These are phyloP conservation scores for Lachnellula cervina DNA, from an alignment of 2,329 filamentous ascomycete species.

Conservation along the genomic window DNA sequence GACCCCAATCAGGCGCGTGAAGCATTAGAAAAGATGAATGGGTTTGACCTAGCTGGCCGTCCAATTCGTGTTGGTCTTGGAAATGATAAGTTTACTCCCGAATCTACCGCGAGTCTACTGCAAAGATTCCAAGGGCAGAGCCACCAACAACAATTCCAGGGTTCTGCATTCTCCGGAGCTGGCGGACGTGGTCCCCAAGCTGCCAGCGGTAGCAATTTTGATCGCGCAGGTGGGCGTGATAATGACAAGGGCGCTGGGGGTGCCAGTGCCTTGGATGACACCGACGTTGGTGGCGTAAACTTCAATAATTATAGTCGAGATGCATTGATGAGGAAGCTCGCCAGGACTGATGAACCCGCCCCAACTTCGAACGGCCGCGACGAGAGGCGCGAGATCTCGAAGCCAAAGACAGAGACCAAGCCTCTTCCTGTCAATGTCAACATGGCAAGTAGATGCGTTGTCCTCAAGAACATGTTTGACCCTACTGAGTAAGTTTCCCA, in stretches of 20 bases:
- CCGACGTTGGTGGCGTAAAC: slow-evolving; percentile 95
- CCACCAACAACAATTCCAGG: slow-evolving; percentile 69
- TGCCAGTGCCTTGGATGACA: slow-evolving; percentile 93
- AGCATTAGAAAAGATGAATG: slow-evolving; percentile 98
- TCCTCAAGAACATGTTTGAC: slow-evolving; percentile 95
- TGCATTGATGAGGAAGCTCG: slow-evolving; percentile 97
- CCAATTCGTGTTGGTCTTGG: slow-evolving; percentile 97
- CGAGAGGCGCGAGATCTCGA: slow-evolving; percentile 66
- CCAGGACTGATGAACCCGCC: slow-evolving; percentile 81
- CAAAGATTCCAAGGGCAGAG: slow-evolving; percentile 85
- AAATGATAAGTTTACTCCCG: slow-evolving; percentile 99
- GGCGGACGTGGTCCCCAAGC: slow-evolving; percentile 82
- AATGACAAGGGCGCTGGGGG: slow-evolving; percentile 83
- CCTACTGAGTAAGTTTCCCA: slow-evolving; percentile 69
- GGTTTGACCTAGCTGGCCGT: slow-evolving; percentile 94
- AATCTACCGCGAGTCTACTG: slow-evolving; percentile 87
- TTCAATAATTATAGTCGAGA: slow-evolving; percentile 99
- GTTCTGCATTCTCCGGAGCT: slow-evolving; percentile 85
- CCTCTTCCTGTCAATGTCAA: slow-evolving; percentile 80
- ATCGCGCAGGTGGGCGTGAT: slow-evolving; percentile 83
- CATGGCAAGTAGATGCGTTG: slow-evolving; percentile 87
- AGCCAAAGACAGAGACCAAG: slow-evolving; percentile 74
- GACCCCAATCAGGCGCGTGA: slow-evolving; percentile 88
- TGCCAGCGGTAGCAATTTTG: slow-evolving; percentile 72
- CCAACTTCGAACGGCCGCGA: slow-evolving; percentile 48